Evolutionary conservation across 805 yeast genomes (phyloP), one percentile per base, ranked within the genome.

Genomic region (Vanderwaltozyma polyspora): DNA sequence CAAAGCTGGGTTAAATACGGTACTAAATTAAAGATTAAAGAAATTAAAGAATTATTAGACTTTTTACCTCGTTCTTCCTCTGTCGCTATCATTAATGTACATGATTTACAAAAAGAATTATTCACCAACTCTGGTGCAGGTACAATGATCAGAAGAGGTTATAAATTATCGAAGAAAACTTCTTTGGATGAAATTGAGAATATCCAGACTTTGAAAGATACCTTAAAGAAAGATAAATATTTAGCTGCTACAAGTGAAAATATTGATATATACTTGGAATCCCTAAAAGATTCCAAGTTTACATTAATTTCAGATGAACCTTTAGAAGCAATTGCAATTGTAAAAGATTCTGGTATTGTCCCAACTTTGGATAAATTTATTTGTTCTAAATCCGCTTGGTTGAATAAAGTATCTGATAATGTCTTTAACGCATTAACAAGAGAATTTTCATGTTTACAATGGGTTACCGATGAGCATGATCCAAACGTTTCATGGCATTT

Each of bases 51-150:
- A 52, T 71, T 91, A 55, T 73, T 91, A 55, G 89, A 83, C 64
- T 87, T 80, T 57, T 71, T 91, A 57, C 99, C 99, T 40, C 78
- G 97, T 60, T 84, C 96, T 3, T 86, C 96, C 1, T 86, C 96
- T 4, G 99, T 91, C 32, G 98, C 99, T 29, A 91, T 91, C 57
- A 91, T 91, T 50, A 83, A 89, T 46, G 96, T 91, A 29, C 74
- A 83, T 50, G 96, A 91, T 57, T 71, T 91, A 52, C 97, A 91
- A 64, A 91, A 89, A 59, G 99, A 91, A 62, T 73, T 91, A 53
- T 91, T 91, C 64, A 91, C 99, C 27, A 98, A 91, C 60, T 81
- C 95, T 13, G 99, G 99, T 61, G 99, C 98, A 21, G 99, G 99
- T 55, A 91, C 99, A 30, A 70, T 91, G 66, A 86, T 91, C 51